Base-by-base conservation (phyloP, 495 filamentous ascomycete genomes). In the Sordaria brevicollis region DNA sequence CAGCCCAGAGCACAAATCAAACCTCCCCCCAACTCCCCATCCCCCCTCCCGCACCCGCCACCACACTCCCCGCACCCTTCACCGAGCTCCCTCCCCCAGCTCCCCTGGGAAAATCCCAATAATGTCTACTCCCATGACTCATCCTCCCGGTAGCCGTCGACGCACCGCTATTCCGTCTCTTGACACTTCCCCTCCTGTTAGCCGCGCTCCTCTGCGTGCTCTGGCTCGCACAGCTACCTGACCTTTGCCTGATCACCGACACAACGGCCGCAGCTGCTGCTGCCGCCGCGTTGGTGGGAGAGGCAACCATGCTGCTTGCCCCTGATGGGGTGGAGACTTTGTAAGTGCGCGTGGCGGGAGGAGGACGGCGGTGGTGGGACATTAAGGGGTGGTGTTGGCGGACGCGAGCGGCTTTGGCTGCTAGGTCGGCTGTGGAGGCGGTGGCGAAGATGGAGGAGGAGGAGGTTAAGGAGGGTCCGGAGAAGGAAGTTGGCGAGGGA, bases 301-400 rank as follows among this genome's bases (percentile, higher is more conserved):
- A 57, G 17, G 25, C 1, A 6, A 57, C 7, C 4, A 36, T 17
- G 49, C 25, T 57, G 49, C 13, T 57, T 74, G 83, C 75, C 71
- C 78, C 84, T 4, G 79, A 79, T 49, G 85, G 76, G 70, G 84
- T 68, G 73, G 81, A 79, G 76, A 78, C 83, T 74, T 85, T 88
- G 71, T 84, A 84, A 74, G 77, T 83, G 76, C 78, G 82, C 73
- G 78, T 83, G 81, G 79, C 88, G 73, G 78, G 75, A 81, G 81
- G 76, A 36, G 77, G 81, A 25, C 70, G 81, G 74, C 87, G 87
- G 21, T 78, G 75, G 67, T 79, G 76, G 5, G 89, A 88, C 33
- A 94, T 87, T 33, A 96, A 87, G 2, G 93, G 93, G 69, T 97
- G 93, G 74, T 94, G 89, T 72, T 93, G 91, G 35, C 93, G 85